Evolutionary conservation across 1,284 basidiomycete species (phyloP).

Genomic region (Boletus smithii): DNA sequence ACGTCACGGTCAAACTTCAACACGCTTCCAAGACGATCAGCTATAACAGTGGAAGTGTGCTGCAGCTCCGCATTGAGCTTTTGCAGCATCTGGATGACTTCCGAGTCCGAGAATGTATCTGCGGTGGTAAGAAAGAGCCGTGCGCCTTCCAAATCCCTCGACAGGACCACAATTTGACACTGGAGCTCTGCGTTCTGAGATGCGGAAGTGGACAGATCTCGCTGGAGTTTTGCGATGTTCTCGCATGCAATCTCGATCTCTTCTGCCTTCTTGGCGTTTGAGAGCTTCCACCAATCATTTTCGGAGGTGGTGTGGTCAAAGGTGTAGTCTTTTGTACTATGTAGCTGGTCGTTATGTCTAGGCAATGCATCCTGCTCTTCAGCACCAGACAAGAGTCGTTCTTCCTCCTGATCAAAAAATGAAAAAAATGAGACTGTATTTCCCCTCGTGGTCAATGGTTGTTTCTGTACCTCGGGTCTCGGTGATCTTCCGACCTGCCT

Average conservation of each 20-base stretch:
- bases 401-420: constrained; percentile 1
- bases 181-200: constrained; percentile 2
- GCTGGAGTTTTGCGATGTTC: background rate
- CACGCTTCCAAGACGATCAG: constrained; percentile 19
- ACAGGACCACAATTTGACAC: background rate
- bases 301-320: background rate
- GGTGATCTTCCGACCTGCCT: constrained; percentile 36
- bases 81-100: constrained; percentile 22
- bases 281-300: background rate
- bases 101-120: constrained; percentile 22
- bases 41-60: constrained; percentile 24
- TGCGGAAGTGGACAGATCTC: constrained; percentile 1
- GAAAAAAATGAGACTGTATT: background rate
- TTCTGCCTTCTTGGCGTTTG: too few relatives aligned
- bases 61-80: constrained; percentile 27
- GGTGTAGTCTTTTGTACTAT: background rate
- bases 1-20: constrained; percentile 11
- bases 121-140: constrained; percentile 13
- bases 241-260: too few relatives aligned
- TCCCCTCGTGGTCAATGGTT: too few relatives aligned
- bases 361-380: background rate
- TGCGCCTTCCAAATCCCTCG: constrained; percentile 2
- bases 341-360: background rate
- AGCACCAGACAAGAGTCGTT: background rate
- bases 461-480: constrained; percentile 2